A percentile compares a stretch with the other conserved stretches of the same genome.
These are phyloP conservation scores for Salix arbutifolia DNA, from an alignment of 345 rosid genomes.

Conservation along the genomic window DNA sequence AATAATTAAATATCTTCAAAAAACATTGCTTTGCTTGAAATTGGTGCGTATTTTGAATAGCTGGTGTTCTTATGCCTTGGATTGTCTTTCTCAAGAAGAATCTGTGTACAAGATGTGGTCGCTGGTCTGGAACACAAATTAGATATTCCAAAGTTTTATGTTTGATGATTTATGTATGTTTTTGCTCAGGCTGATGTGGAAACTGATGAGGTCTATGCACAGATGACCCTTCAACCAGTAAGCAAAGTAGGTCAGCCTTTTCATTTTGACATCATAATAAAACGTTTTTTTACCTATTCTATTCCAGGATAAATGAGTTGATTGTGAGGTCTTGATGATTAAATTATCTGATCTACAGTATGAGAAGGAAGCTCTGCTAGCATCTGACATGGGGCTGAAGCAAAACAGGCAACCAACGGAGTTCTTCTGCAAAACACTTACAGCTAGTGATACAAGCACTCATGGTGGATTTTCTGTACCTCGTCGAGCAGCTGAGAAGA, in stretches of 20 bases:
- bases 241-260: conserved; percentile 63
- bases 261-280: not conserved
- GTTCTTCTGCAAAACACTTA: conserved; percentile 95
- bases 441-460: conserved; percentile 95
- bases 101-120: not conserved
- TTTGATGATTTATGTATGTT: not conserved
- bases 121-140: not conserved
- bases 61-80: not conserved
- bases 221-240: conserved; percentile 79
- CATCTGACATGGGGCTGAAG: conserved; percentile 81
- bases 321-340: not conserved
- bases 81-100: not conserved
- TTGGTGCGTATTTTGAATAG: not conserved
- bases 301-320: not conserved
- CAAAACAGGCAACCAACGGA: conserved; percentile 77
- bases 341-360: conserved; percentile 43
- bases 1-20: not conserved
- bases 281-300: not conserved
- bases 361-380: conserved; percentile 79
- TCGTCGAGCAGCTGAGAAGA: conserved; percentile 96
- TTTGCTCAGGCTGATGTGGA: conserved; percentile 63
- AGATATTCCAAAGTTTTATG: not conserved
- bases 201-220: conserved; percentile 77
- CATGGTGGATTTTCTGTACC: conserved; percentile 98
- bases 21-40: not conserved